Conservation (phyloP, 2,329 filamentous ascomycete species). For the Verticillium alfalfae region DNA sequence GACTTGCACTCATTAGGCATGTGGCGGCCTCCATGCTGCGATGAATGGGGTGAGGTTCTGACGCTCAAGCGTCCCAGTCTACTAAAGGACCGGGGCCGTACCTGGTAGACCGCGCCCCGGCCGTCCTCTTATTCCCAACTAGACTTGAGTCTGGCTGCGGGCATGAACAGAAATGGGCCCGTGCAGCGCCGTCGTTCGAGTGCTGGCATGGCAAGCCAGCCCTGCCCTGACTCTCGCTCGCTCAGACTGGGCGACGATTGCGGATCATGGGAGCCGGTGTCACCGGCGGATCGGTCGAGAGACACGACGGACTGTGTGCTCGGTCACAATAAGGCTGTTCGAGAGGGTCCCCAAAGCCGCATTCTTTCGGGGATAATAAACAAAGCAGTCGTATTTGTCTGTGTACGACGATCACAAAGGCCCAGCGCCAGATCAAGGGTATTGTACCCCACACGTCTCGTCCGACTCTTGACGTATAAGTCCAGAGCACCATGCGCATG, state of each 20-base stretch:
- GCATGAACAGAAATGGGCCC: background rate
- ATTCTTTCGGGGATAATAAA: background rate
- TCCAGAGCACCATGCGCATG: background rate
- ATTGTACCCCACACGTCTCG: background rate
- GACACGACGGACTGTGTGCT: background rate
- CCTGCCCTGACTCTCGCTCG: background rate
- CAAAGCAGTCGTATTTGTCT: background rate
- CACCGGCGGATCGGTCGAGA: background rate
- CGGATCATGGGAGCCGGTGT: background rate
- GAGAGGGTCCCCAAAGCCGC: background rate
- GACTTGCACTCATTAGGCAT: background rate
- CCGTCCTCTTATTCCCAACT: background rate
- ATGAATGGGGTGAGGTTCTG: background rate
- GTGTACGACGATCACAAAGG: background rate
- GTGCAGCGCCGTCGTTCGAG: background rate
- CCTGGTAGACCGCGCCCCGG: background rate
- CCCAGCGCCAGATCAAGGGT: background rate
- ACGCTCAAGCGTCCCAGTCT: background rate
- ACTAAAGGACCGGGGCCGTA: too few species aligned
- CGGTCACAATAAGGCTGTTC: background rate
- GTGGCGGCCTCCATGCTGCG: background rate
- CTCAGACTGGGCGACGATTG: background rate
- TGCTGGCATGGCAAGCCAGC: background rate
- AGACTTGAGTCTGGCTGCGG: background rate
- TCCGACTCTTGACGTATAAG: background rate